These are phyloP conservation scores for Leonotis leonurus DNA, from an alignment of 257 asterid species.

Conservation along the genomic window DNA sequence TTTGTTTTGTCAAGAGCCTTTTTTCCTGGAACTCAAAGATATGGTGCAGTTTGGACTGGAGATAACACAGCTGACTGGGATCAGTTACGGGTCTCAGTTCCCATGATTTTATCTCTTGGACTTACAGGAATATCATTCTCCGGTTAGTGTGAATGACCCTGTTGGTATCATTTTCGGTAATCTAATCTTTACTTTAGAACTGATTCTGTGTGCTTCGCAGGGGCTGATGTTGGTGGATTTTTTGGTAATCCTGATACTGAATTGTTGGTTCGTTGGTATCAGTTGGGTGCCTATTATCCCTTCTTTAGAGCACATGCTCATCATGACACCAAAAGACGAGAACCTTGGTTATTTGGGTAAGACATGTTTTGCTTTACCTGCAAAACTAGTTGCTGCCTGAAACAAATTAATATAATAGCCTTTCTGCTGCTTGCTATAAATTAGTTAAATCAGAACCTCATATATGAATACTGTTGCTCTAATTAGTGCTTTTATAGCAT, in stretches of 20 bases:
- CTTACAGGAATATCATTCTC: conserved; percentile 82
- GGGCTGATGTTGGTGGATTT: conserved; percentile 99
- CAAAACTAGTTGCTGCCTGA: not conserved
- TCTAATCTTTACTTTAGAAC: not conserved
- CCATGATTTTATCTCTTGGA: conserved; percentile 90
- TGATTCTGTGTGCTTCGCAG: conserved; percentile 31
- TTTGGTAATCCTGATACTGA: conserved; percentile 94
- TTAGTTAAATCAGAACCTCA: not conserved
- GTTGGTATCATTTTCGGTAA: not conserved
- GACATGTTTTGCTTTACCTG: conserved; percentile 22
- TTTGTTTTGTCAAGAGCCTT: conserved; percentile 92
- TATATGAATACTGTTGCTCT: not conserved
- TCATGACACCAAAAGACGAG: conserved; percentile 96
- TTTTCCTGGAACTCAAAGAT: conserved; percentile 90
- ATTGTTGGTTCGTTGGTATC: conserved; percentile 96
- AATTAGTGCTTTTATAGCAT: not conserved
- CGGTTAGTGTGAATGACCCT: conserved; percentile 44
- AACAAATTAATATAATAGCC: not conserved
- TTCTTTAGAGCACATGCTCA: conserved; percentile 98
- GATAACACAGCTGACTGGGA: conserved; percentile 98
- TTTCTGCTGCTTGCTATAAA: not conserved
- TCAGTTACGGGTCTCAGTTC: conserved; percentile 81
- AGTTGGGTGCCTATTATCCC: conserved; percentile 94
- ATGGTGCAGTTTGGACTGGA: conserved; percentile 98
- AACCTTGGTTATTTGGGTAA: conserved; percentile 97